Base-by-base conservation (phyloP, 768 basidiomycete genomes). In the Auriculariales sp. region DNA sequence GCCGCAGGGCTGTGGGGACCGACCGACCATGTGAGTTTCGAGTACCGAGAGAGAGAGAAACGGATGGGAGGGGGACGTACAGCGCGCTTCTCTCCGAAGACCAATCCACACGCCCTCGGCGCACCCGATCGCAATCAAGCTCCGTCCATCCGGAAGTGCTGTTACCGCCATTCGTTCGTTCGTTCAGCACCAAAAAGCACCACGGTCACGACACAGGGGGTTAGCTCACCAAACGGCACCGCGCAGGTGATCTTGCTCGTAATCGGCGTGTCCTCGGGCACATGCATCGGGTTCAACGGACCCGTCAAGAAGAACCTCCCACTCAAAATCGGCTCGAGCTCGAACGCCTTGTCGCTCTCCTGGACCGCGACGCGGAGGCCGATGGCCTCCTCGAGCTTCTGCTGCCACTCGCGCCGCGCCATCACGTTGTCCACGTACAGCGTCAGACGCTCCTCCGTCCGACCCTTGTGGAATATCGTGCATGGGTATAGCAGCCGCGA, bases 71-170 rank as follows among this genome's bases (percentile, higher is more conserved):
- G 19, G 32, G 52, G 7, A 58, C 80, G 53, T 62, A 90, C 89
- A 92, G 61, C 75, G 70, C 2, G 92, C 83, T 63, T 94, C 86
- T 54, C 88, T 83, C 33, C 87, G 75, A 63, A 92, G 82, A 0
- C 92, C 92, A 52, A 95, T 92, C 86, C 89, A 95, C 17, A 95
- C 86, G 28, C 95, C 95, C 59, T 95, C 91, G 0, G 85, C 83
- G 61, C 92, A 95, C 6, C 93, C 95, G 56, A 97, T 81, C 0
- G 93, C 90, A 32, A 97, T 85, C 12, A 99, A 72, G 12, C 79
- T 79, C 19, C 90, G 79, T 3, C 83, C 82, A 60, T 97, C 91
- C 4, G 81, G 69, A 3, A 87, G 90, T 54, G 75, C 88, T 94
- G 52, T 4, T 25, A 48, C 12, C 22, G 39, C 27, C 3, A 44